Evolutionary conservation across 768 basidiomycete species (phyloP), one percentile per base, ranked within the genome.

Genomic region (Neoboletus brunneissimus): DNA sequence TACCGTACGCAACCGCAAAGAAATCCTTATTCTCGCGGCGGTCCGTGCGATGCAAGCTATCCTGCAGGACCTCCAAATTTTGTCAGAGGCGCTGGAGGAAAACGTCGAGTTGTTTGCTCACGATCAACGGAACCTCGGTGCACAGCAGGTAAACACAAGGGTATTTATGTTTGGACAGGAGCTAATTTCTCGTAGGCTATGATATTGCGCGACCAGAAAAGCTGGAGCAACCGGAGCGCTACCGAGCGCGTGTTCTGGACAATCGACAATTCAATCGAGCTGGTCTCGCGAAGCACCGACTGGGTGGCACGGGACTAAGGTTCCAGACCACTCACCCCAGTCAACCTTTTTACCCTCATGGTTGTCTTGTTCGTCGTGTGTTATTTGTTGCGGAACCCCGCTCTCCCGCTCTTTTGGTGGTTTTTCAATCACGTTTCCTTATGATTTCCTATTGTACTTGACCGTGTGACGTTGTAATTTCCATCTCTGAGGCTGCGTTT

Each of bases 201-300:
- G 87, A 93, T 98, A 54, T 77, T 99, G 13, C 83, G 96, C 25
- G 91, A 95, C 67, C 97, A 99, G 71, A 94, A 93, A 72, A 89
- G 89, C 67, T 98, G 96, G 96, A 97, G 87, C 59, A 85, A 86
- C 25, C 80, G 94, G 48, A 94, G 91, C 62, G 86, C 91, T 16
- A 97, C 91, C 22, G 97, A 99, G 70, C 81, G 89, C 37, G 72
- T 94, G 59, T 98, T 98, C 75, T 96, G 92, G 88, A 91, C 89
- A 37, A 87, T 88, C 54, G 95, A 98, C 67, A 88, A 89, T 71
- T 88, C 91, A 12, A 86, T 94, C 57, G 92, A 91, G 76, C 82
- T 95, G 63, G 89, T 86, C 64, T 83, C 87, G 53, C 81, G 91
- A 58, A 91, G 89, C 73, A 85, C 86, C 53, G 92, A 93, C 71